Evolutionary conservation across 2,329 filamentous ascomycete genomes (phyloP).

Genomic region (Harringtonia aguacate): DNA sequence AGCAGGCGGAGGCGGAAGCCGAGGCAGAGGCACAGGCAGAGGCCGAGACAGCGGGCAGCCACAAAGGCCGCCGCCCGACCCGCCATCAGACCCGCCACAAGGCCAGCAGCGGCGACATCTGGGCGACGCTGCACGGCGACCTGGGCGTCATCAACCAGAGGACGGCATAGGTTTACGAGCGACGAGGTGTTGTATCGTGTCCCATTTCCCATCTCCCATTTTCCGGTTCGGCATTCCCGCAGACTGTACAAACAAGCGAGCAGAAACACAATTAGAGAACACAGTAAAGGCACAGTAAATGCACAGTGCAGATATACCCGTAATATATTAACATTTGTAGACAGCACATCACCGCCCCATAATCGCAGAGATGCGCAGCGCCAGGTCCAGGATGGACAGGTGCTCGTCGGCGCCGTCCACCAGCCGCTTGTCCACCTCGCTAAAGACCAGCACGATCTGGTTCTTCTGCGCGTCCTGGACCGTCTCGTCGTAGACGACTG

Average conservation of each 20-base stretch:
- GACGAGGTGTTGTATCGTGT: too few species aligned
- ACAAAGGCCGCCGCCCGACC: slow-evolving; percentile 16
- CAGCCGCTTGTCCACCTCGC: slow-evolving; percentile 85
- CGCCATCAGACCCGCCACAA: too few species aligned
- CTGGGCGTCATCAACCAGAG: slow-evolving; percentile 38
- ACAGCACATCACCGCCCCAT: slow-evolving; percentile 32
- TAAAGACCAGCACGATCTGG: slow-evolving; percentile 79
- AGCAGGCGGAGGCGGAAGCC: slow-evolving; percentile 15
- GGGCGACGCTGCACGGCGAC: slow-evolving; percentile 41
- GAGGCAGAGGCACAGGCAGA: slow-evolving; percentile 19
- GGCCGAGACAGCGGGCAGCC: slow-evolving; percentile 13
- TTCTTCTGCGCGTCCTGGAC: slow-evolving; percentile 83
- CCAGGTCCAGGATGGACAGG: slow-evolving; percentile 75
- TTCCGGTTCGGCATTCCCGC: too few species aligned
- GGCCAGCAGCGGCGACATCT: slow-evolving; percentile 27
- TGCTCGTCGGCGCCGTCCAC: slow-evolving; percentile 96
- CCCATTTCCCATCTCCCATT: too few species aligned
- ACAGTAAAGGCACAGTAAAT: too few species aligned
- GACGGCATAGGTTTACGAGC: slow-evolving; percentile 9
- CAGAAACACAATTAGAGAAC: too few species aligned
- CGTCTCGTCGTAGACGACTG: slow-evolving; percentile 71
- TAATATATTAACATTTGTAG: too few species aligned
- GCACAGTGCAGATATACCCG: too few species aligned
- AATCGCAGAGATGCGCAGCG: slow-evolving; percentile 69
- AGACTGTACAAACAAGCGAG: too few species aligned